Evolutionary conservation across 345 rosid genomes (phyloP), one percentile per base, ranked within the genome.

Genomic region (Camelina hispida): DNA sequence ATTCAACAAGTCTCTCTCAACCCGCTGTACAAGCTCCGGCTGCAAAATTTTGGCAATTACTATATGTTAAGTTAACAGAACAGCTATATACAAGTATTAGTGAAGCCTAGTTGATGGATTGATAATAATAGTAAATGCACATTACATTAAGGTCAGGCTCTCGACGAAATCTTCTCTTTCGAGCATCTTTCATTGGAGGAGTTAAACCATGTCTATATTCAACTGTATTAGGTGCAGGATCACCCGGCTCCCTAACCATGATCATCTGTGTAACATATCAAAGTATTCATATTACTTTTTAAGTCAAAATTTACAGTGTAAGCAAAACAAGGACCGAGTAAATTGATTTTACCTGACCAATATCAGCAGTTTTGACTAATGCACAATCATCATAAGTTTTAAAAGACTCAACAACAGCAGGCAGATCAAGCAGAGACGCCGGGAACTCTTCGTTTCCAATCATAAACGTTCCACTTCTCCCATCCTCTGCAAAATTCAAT

Each of bases 1-100:
- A 73, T 93, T 93, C 83, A 93, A 62, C 82, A 96, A 83, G 75
- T 93, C 93, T 75, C 77, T 91, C 78, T 96, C 99, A 38, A 84
- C 98, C 14, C 96, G 87, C 75, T 83, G 96, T 51, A 96, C 98
- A 78, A 93, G 89, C 87, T 93, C 98, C 52, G 99, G 99, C 99
- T 96, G 90, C 81, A 83, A 78, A 6, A 82, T 59, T 35, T 51
- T 18, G 25, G 59, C 57, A 78, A 17, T 58, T 62, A 75, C 6
- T 17, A 73, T 17, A 73, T 58, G 43, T 38, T 11, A 20, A 16
- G 7, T 37, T 3, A 58, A 34, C 8, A 48, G 23, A 34, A 66
- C 30, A 28, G 30, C 30, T 28, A 28, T 28, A 28, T 28, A 30
- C 43, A 72, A 52, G 55, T 10, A 66, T 43, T 50, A 30, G 12